Evolutionary conservation across 305 asterid genomes (phyloP).

Genomic region (Nicotiana rustica): DNA sequence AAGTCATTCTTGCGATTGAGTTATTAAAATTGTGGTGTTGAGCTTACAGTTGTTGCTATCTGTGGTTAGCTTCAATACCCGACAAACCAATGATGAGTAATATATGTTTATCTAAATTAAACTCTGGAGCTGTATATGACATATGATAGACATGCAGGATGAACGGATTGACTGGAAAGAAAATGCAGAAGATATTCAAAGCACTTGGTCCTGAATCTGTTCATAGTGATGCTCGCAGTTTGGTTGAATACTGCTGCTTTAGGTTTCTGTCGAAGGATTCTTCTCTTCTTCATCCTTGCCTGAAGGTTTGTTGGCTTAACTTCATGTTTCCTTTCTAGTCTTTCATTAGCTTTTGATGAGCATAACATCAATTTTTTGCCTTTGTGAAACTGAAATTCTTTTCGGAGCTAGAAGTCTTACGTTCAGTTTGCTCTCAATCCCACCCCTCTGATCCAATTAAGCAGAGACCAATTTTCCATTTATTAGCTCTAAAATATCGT

Average conservation of each 20-base stretch:
- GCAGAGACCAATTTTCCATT: neutral
- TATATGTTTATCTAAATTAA: neutral
- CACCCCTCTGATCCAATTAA: neutral
- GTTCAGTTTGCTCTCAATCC: neutral
- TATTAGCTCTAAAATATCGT: neutral
- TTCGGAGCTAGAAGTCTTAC: neutral
- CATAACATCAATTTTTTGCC: neutral
- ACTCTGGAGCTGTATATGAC: slow-evolving; percentile 13
- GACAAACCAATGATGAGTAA: slow-evolving; percentile 30
- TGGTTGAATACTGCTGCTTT: slow-evolving; percentile 98
- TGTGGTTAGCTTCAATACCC: slow-evolving; percentile 21
- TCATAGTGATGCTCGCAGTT: slow-evolving; percentile 73
- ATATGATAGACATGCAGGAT: slow-evolving; percentile 70
- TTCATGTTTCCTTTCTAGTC: slow-evolving; percentile 32
- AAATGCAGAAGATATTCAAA: slow-evolving; percentile 89
- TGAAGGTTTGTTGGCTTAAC: slow-evolving; percentile 69
- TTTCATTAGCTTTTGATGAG: slow-evolving; percentile 6
- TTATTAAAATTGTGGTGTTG: neutral
- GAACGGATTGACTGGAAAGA: slow-evolving; percentile 92
- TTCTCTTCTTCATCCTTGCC: slow-evolving; percentile 80
- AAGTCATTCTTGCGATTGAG: neutral
- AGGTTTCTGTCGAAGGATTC: slow-evolving; percentile 83
- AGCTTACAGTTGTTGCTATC: slow-evolving; percentile 8
- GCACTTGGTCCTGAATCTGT: slow-evolving; percentile 79
- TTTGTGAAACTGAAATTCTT: slow-evolving; percentile 4